Base-by-base conservation (phyloP, 805 yeast genomes). In the Ogataea allantospora region DNA sequence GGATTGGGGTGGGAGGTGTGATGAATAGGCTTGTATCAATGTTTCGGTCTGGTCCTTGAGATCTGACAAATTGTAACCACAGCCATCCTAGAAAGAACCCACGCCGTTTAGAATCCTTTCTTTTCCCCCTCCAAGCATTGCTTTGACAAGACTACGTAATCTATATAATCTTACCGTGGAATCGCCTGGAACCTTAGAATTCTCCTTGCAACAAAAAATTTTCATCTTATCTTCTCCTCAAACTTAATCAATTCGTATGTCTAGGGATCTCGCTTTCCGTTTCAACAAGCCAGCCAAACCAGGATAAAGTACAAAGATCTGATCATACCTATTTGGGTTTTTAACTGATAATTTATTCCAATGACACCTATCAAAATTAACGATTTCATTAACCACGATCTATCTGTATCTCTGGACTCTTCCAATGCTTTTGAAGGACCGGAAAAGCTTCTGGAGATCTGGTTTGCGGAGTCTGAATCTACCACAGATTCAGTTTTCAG, bases 381-480 rank as follows among this genome's bases (percentile, higher is more conserved):
- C 6, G 68, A 63, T 30, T 64, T 54, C 56, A 78, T 88, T 52
- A 89, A 89, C 62, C 91, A 83, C 60, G 86, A 82, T 44, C 68
- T 86, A 33, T 82, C 95, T 7, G 80, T 79, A 30, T 73, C 76
- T 43, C 68, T 89, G 47, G 97, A 89, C 65, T 88, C 96, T 13
- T 73, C 95, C 10, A 83, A 79, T 56, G 96, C 97, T 2, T 91
- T 91, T 58, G 98, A 91, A 68, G 98, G 99, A 6, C 98, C 99
- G 21, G 98, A 91, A 63, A 93, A 91, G 63, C 70, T 91, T 40
- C 69, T 93, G 27, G 96, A 91, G 60, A 70, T 91, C 42, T 89
- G 96, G 96, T 80, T 88, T 58, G 79, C 80, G 51, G 40, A 40
- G 5, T 33, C 44, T 20, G 74, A 81, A 9, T 61, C 69, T 25